These are phyloP conservation scores for Astragalus glycyphyllos DNA, from an alignment of 306 rosid species.

Conservation along the genomic window DNA sequence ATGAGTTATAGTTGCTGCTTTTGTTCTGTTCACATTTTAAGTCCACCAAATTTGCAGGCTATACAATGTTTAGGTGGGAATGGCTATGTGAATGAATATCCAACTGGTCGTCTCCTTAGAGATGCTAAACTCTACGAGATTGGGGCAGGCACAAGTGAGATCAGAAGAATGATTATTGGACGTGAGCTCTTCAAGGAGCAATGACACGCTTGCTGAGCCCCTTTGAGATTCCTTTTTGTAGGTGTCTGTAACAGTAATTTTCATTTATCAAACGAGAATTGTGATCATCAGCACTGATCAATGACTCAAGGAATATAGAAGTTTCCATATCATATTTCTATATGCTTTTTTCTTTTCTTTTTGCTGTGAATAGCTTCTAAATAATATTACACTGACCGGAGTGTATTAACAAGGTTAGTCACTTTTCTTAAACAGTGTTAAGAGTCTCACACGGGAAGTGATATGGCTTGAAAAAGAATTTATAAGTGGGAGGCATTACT, in stretches of 20 bases:
- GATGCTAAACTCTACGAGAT: conserved; percentile 90
- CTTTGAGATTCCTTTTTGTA: conserved; percentile 29
- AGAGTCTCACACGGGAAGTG: too few relatives aligned
- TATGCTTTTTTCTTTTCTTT: background rate
- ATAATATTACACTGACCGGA: too few relatives aligned
- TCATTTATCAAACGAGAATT: conserved; percentile 39
- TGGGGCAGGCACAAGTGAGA: conserved; percentile 93
- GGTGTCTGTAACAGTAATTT: conserved; percentile 20
- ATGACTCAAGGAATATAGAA: conserved; percentile 21
- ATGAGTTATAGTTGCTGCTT: background rate
- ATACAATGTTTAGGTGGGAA: conserved; percentile 96
- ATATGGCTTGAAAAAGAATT: too few relatives aligned
- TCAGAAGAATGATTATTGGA: conserved; percentile 92
- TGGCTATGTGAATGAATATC: conserved; percentile 91
- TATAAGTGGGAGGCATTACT: too few relatives aligned
- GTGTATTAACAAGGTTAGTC: too few relatives aligned
- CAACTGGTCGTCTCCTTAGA: conserved; percentile 85
- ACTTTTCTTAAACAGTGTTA: too few relatives aligned
- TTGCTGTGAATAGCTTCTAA: too few relatives aligned
- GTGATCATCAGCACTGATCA: conserved; percentile 23
- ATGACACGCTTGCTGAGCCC: conserved; percentile 43
- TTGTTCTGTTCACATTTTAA: conserved; percentile 3
- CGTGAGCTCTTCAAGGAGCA: conserved; percentile 86
- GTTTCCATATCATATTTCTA: background rate
- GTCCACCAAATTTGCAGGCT: conserved; percentile 55